phyloP scores from a whole-genome alignment of 352 stramenopile species.

The Pythium grandisporangium region DNA sequence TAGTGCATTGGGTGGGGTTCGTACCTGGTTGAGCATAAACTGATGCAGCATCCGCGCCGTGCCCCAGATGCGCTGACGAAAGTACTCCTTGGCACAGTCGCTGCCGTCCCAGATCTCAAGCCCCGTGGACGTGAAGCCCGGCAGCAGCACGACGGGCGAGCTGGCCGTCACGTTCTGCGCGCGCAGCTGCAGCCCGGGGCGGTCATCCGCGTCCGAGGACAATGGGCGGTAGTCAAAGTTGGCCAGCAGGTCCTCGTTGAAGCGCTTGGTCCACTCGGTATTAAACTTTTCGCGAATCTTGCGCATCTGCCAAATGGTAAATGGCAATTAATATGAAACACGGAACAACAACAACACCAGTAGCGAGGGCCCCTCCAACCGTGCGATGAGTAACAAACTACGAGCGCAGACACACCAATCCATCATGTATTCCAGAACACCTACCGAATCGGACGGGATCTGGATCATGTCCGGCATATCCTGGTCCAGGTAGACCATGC shows the following conservation, averaged over 20 bases:
- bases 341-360: too few relatives aligned
- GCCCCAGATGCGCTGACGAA: conserved; percentile 92
- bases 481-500: conserved; percentile 37
- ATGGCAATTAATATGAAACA: too few relatives aligned
- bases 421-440: not conserved
- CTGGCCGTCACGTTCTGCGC: conserved; percentile 41
- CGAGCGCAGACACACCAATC: too few relatives aligned
- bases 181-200: conserved; percentile 35
- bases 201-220: conserved; percentile 19
- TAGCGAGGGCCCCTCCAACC: too few relatives aligned
- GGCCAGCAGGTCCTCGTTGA: conserved; percentile 53
- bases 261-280: conserved; percentile 57
- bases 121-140: conserved; percentile 90
- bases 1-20: too few relatives aligned
- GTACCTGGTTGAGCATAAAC: conserved; percentile 75
- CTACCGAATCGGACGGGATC: conserved; percentile 20
- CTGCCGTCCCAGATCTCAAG: conserved; percentile 93
- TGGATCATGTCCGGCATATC: conserved; percentile 22
- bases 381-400: too few relatives aligned
- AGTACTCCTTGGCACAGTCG: conserved; percentile 81
- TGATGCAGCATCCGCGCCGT: conserved; percentile 83
- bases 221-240: conserved; percentile 48
- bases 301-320: too few relatives aligned
- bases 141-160: conserved; percentile 86
- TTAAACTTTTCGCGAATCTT: conserved; percentile 51